These are phyloP conservation scores for Candida patagonica DNA, from an alignment of 805 yeast species.

Conservation along the genomic window DNA sequence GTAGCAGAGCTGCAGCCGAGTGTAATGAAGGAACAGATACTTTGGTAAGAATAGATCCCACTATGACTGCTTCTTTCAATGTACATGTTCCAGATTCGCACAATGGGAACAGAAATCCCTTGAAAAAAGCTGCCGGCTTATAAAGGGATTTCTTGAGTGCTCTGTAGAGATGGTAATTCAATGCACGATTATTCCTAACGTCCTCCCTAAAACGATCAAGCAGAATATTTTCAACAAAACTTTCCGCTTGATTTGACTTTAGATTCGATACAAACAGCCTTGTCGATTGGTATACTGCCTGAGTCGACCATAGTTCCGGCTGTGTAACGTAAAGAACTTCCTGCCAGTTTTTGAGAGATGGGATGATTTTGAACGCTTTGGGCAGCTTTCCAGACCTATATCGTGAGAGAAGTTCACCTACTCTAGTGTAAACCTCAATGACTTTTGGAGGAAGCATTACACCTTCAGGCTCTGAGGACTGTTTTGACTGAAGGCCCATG, in stretches of 20 bases:
- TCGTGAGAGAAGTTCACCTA: constrained; percentile 75
- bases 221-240: constrained; percentile 48
- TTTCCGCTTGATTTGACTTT: constrained; percentile 80
- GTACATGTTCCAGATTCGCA: constrained; percentile 76
- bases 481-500: constrained; percentile 13
- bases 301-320: constrained; percentile 92
- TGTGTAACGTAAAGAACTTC: constrained; percentile 87
- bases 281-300: constrained; percentile 90
- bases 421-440: constrained; percentile 85
- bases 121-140: constrained; percentile 96
- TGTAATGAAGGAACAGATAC: constrained; percentile 91
- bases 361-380: constrained; percentile 90
- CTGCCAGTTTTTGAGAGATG: constrained; percentile 90
- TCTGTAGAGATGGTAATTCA: constrained; percentile 89
- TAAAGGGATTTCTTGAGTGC: constrained; percentile 86
- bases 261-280: constrained; percentile 86
- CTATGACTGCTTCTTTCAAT: constrained; percentile 88
- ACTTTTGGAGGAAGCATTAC: constrained; percentile 93
- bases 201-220: constrained; percentile 34
- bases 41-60: constrained; percentile 81
- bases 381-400: constrained; percentile 96
- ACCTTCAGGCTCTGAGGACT: constrained; percentile 38
- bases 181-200: constrained; percentile 35
- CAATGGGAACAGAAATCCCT: constrained; percentile 88
- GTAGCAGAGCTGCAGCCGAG: constrained; percentile 90